A percentile compares a stretch with the other conserved stretches of the same genome.
Evolutionary conservation across 1,284 basidiomycete species (phyloP).

Genomic region (Psilocybe mexicana): DNA sequence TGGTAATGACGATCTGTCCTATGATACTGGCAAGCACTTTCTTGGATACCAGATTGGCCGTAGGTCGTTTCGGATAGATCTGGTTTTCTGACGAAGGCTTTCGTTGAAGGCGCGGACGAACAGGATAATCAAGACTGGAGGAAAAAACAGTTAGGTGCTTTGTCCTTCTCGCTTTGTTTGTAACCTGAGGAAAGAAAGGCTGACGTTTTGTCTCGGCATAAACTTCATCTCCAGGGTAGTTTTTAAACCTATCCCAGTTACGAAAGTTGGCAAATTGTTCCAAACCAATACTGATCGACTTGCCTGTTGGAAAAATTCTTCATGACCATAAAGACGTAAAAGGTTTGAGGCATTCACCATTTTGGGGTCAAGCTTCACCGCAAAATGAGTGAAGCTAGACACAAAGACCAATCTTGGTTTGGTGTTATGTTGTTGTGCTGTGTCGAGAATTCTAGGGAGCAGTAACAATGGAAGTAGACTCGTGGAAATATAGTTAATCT

Average conservation of each 20-base stretch:
- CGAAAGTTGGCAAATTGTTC: not conserved
- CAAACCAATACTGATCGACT: slow-evolving; percentile 17
- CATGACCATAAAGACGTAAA: slow-evolving; percentile 31
- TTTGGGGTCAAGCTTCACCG: slow-evolving; percentile 24
- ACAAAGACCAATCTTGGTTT: slow-evolving; percentile 40
- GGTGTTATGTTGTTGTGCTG: slow-evolving; percentile 28
- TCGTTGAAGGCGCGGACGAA: slow-evolving; percentile 43
- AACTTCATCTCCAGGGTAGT: slow-evolving; percentile 22
- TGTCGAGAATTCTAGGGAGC: slow-evolving; percentile 41
- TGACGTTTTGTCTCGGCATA: slow-evolving; percentile 38
- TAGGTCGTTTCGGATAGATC: too few relatives aligned
- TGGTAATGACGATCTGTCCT: too few relatives aligned
- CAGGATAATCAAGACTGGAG: slow-evolving; percentile 22
- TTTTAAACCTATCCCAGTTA: not conserved
- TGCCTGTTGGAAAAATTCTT: slow-evolving; percentile 26
- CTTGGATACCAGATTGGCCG: too few relatives aligned
- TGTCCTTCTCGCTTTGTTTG: not conserved
- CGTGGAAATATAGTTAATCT: slow-evolving; percentile 43
- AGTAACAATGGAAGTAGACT: slow-evolving; percentile 40
- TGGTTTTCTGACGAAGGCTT: slow-evolving; percentile 32
- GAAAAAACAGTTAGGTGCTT: not conserved
- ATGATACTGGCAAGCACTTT: too few relatives aligned
- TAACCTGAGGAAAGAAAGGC: slow-evolving; percentile 8
- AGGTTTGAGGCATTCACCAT: slow-evolving; percentile 30
- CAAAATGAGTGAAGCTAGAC: slow-evolving; percentile 38